These are phyloP conservation scores for Tetracladium setigerum DNA, from an alignment of 495 filamentous ascomycete species.

Conservation along the genomic window DNA sequence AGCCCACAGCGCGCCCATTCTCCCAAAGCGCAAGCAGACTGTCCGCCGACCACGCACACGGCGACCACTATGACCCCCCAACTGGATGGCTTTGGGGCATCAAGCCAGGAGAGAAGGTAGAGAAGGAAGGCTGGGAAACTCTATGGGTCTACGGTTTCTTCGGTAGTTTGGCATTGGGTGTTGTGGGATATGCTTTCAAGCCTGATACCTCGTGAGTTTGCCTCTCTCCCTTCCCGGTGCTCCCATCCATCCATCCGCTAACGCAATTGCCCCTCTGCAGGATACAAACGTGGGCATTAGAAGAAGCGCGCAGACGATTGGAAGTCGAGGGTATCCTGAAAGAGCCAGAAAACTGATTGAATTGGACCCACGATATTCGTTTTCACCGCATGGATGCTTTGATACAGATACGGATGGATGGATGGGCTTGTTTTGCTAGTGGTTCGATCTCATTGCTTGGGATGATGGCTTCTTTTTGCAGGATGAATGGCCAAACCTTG, in stretches of 20 bases:
- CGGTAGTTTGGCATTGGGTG: slow-evolving; percentile 67
- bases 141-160: slow-evolving; percentile 84
- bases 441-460: no score
- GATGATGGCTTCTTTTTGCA: no score
- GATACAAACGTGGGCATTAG: slow-evolving; percentile 98
- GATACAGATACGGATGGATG: slow-evolving; percentile 32
- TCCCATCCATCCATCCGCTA: slow-evolving; percentile 3
- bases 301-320: slow-evolving; percentile 88
- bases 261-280: slow-evolving; percentile 36
- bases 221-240: slow-evolving; percentile 7
- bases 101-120: slow-evolving; percentile 86
- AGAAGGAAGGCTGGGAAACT: slow-evolving; percentile 93
- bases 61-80: slow-evolving; percentile 81
- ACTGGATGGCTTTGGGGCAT: slow-evolving; percentile 86
- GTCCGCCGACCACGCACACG: slow-evolving; percentile 41
- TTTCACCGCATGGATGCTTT: no score
- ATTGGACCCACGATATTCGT: no score
- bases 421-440: no score
- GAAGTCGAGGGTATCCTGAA: slow-evolving; percentile 91
- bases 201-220: slow-evolving; percentile 91
- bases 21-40: not conserved
- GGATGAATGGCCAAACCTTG: no score
- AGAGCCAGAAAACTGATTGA: slow-evolving; percentile 46
- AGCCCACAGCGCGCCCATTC: not conserved
- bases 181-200: slow-evolving; percentile 89